phyloP scores from a whole-genome alignment of 2,329 filamentous ascomycete species.

The Epichloe brachyelytri region DNA sequence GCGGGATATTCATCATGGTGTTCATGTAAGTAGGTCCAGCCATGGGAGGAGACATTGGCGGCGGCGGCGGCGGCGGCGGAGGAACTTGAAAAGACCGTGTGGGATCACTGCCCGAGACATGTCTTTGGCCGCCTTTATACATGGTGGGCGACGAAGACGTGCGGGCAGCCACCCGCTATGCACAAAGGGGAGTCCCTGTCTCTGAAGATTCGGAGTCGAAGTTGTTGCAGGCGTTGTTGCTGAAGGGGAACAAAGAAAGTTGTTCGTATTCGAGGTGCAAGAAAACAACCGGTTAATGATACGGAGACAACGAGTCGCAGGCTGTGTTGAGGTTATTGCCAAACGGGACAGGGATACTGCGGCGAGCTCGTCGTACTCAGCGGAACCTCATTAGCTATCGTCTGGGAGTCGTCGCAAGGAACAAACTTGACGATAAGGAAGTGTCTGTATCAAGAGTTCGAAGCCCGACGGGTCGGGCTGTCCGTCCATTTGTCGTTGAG shows the following conservation, averaged over 20 bases:
- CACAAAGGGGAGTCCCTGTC: neutral
- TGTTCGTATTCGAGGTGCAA: neutral
- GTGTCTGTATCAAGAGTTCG: neutral
- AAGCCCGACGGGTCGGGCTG: neutral
- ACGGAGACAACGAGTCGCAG: neutral
- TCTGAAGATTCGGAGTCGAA: neutral
- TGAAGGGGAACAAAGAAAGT: neutral
- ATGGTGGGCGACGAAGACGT: slow-evolving; percentile 23
- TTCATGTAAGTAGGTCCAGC: slow-evolving; percentile 26
- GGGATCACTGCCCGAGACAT: slow-evolving; percentile 33
- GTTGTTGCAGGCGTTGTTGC: neutral
- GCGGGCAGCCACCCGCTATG: slow-evolving; percentile 1
- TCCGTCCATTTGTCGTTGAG: neutral
- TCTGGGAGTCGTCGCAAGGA: neutral
- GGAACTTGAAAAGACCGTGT: slow-evolving; percentile 42
- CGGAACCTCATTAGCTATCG: slow-evolving; percentile 1
- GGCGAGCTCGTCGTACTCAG: slow-evolving; percentile 1
- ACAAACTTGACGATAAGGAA: neutral
- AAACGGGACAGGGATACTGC: slow-evolving; percentile 1
- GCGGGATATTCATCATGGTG: slow-evolving; percentile 37
- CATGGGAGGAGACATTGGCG: slow-evolving; percentile 40
- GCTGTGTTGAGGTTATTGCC: slow-evolving; percentile 1
- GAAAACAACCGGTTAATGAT: neutral
- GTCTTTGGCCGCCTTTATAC: slow-evolving; percentile 42
- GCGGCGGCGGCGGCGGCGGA: slow-evolving; percentile 44